These are phyloP conservation scores for Cyberlindnera bimundalis DNA, from an alignment of 805 yeast species.

Conservation along the genomic window DNA sequence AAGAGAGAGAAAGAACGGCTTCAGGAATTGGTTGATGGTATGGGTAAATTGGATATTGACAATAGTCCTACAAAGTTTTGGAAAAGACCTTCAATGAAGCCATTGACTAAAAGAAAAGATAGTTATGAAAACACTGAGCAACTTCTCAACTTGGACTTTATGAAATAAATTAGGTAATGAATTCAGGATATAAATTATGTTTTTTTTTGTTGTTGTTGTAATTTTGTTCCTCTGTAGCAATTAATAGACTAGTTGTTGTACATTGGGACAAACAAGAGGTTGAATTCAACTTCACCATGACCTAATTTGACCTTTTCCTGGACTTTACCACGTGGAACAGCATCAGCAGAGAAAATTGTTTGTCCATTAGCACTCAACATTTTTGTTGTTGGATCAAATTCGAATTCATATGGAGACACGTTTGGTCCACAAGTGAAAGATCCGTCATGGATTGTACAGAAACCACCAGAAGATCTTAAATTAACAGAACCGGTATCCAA, in stretches of 20 bases:
- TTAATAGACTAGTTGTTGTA: not conserved
- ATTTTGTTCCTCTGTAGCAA: too few relatives aligned
- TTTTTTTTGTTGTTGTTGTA: not conserved
- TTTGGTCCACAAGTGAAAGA: conserved; percentile 46
- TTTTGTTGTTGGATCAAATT: conserved; percentile 8
- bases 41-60: conserved; percentile 1
- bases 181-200: too few relatives aligned
- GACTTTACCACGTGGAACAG: conserved; percentile 30
- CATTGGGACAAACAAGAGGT: conserved; percentile 24
- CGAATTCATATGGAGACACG: conserved; percentile 39
- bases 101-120: not conserved
- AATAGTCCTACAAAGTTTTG: conserved; percentile 2
- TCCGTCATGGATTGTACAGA: conserved; percentile 51
- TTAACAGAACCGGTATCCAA: conserved; percentile 47
- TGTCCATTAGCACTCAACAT: conserved; percentile 14
- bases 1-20: conserved; percentile 16
- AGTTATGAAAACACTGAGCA: conserved; percentile 10
- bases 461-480: conserved; percentile 66
- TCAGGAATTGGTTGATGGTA: conserved; percentile 4
- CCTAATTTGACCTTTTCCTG: conserved; percentile 47
- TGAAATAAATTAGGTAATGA: too few relatives aligned
- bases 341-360: conserved; percentile 12
- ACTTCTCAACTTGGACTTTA: conserved; percentile 11
- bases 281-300: conserved; percentile 37
- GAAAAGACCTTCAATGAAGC: conserved; percentile 2